These are phyloP conservation scores for Diaporthe sp. DNA, from an alignment of 2,329 filamentous ascomycete genomes.

Conservation along the genomic window DNA sequence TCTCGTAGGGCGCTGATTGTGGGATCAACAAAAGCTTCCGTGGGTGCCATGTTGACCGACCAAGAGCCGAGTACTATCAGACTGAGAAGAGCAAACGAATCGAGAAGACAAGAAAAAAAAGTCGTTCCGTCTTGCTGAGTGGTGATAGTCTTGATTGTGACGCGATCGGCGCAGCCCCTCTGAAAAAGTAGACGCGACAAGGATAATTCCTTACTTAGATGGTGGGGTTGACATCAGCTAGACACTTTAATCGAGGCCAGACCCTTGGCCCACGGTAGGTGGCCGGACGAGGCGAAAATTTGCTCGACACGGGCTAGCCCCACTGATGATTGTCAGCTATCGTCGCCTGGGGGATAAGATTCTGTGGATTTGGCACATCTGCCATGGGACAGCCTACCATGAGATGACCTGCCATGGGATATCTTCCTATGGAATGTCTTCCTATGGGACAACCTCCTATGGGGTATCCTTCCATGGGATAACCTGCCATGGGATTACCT, in stretches of 20 bases:
- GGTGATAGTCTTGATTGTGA: not conserved
- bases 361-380: not conserved
- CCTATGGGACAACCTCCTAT: not conserved
- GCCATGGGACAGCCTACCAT: not conserved
- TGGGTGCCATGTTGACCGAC: slow-evolving; percentile 44
- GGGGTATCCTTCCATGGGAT: not conserved
- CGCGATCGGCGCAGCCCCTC: slow-evolving; percentile 9
- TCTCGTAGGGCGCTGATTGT: slow-evolving; percentile 77
- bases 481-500: not conserved
- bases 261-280: not conserved
- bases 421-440: not conserved
- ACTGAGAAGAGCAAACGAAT: not conserved
- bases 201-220: slow-evolving; percentile 9
- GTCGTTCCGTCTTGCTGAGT: not conserved
- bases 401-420: not conserved
- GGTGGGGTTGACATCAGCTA: slow-evolving; percentile 15
- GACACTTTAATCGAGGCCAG: slow-evolving; percentile 3
- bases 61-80: not conserved
- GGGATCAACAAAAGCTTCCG: slow-evolving; percentile 45
- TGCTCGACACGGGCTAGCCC: not conserved
- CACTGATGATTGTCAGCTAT: not conserved
- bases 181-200: not conserved
- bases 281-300: not conserved
- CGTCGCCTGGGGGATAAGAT: not conserved
- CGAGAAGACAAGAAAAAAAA: not conserved